Base-by-base conservation (phyloP, 2,329 filamentous ascomycete genomes). In the Fusarium lateritium region DNA sequence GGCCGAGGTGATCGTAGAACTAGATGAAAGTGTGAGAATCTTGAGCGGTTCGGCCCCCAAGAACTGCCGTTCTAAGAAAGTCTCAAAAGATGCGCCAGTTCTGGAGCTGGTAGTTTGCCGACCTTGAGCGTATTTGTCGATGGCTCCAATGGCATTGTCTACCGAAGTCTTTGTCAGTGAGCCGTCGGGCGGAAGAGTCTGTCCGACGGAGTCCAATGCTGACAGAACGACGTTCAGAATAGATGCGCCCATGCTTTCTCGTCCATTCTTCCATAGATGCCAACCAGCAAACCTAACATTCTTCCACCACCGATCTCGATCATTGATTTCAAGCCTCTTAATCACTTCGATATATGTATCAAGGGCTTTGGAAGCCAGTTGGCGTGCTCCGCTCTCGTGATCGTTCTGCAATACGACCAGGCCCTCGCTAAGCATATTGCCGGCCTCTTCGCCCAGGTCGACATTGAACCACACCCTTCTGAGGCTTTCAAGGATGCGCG, bases 231-330 rank as follows among this genome's bases (percentile, higher is more conserved):
- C 81, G 45, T 78, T 82, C 39, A 87, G 79, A 28, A 91, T 88
- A 2, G 88, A 84, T 1, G 89, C 85, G 2, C 85, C 85, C 89
- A 92, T 92, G 74, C 85, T 89, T 65, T 89, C 88, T n/a, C 88
- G 83, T 0, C 88, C 88, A 55, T 89, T 89, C 71, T 89, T 89
- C 77, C 86, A 88, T 2, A 92, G 78, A 75, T 91, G 86, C 86
- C 90, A 92, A 4, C 84, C 86, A 3, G 81, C 82, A 79, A 86
- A 83, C 15, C 86, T 81, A n/a, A 86, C 75, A 28, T 82, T 83
- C 26, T 75, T 76, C 88, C 89, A 92, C 83, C 88, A 89, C 8
- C 75, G 76, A 1, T 82, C 76, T 72, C 56, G 3, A 11, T 68
- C 49, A 1, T 44, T 73, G 28, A 31, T 49, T 8, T 77, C 75